Evolutionary conservation across 768 basidiomycete genomes (phyloP), one percentile per base, ranked within the genome.

Genomic region (Russula ochroleuca): DNA sequence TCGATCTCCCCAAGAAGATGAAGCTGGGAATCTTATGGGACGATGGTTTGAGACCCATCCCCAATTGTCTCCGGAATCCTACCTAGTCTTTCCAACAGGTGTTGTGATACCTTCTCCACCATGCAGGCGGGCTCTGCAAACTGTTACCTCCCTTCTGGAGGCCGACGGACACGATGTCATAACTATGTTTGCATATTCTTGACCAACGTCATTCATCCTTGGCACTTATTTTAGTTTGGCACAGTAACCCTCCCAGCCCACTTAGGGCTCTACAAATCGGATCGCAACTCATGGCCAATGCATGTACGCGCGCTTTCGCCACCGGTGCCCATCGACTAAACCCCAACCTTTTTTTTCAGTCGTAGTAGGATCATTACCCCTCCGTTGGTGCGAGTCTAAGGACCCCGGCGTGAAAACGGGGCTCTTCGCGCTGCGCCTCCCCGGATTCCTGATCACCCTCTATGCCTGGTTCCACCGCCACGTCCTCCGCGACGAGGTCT

Each of bases 71-170:
- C 1, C 9, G 2, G 17, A 9, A 7, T 23, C n/a, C 21, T 23
- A 59, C 56, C 64, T 11, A 25, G 28, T 13, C 43, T 25, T 58
- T 17, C 35, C 21, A 57, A 41, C 37, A 87, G 87, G 83, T 6
- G 78, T 85, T 37, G 79, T 87, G 2, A 66, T 72, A 33, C 82
- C 84, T 3, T 85, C 86, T 2, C 85, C 86, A 1, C 81, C 85
- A 0, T 85, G 84, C 63, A 70, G 72, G 35, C 78, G 85, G n/a
- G 85, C 82, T 17, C 74, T 86, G 10, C 68, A 78, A 40, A 73
- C 65, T 25, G 83, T 84, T 1, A 78, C 80, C 1, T 74, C 79
- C 0, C 72, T 73, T 5, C 72, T 87, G 21, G 62, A 74, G 37
- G 76, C 73, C 37, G 64, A 79, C 14, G 84, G 84, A 0, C 81